phyloP scores from a whole-genome alignment of 305 asterid genomes.

The Withania somnifera region DNA sequence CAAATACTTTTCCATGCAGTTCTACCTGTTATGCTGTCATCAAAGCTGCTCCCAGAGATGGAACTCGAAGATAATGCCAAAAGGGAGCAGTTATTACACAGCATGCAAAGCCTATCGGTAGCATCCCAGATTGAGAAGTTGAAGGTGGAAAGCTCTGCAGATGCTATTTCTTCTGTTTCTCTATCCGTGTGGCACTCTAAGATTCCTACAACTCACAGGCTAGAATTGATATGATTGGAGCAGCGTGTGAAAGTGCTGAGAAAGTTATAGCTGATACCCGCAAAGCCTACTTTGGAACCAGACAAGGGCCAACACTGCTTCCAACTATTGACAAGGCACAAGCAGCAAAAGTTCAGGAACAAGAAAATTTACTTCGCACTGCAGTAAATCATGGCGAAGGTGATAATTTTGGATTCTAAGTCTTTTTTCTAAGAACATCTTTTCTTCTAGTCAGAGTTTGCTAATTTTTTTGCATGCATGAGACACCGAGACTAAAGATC shows the following conservation, averaged over 20 bases:
- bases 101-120: conserved; percentile 70
- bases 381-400: conserved; percentile 98
- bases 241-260: conserved; percentile 95
- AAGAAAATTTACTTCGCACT: conserved; percentile 76
- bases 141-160: conserved; percentile 33
- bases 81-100: conserved; percentile 76
- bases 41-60: conserved; percentile 94
- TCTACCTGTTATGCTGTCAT: conserved; percentile 93
- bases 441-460: neutral
- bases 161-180: neutral
- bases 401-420: conserved; percentile 7
- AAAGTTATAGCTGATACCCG: conserved; percentile 88
- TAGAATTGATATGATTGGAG: conserved; percentile 80
- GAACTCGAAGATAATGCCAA: conserved; percentile 77
- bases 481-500: neutral
- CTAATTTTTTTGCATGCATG: neutral
- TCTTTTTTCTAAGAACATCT: neutral
- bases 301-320: conserved; percentile 81
- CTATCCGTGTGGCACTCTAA: conserved; percentile 3
- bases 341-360: conserved; percentile 96
- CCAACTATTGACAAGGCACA: conserved; percentile 93
- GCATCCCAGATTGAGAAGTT: conserved; percentile 69
- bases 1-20: conserved; percentile 31
- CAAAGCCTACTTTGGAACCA: conserved; percentile 71
- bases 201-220: conserved; percentile 28